Conservation (phyloP, 805 yeast species). For the Nadsonia fulvescens region DNA sequence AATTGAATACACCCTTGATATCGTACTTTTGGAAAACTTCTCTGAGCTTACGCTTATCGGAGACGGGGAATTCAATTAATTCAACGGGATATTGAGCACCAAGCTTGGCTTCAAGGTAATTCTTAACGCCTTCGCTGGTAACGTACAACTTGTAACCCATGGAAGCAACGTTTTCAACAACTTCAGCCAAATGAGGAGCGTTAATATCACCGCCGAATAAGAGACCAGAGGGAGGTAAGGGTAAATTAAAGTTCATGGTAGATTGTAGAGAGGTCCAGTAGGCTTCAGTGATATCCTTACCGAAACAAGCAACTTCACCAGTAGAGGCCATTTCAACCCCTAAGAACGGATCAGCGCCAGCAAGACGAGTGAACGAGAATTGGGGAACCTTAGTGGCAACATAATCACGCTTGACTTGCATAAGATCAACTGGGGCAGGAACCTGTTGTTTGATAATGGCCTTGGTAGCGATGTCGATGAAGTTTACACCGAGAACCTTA, state of each 20-base stretch:
- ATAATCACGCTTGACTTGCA: conserved; percentile 55
- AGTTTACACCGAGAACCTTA: conserved; percentile 85
- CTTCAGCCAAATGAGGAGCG: conserved; percentile 50
- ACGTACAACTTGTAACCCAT: conserved; percentile 72
- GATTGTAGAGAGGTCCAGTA: conserved; percentile 97
- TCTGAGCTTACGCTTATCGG: conserved; percentile 82
- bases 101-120: conserved; percentile 34
- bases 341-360: conserved; percentile 97
- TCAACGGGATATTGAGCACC: conserved; percentile 26
- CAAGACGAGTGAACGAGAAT: conserved; percentile 92
- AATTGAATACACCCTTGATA: conserved; percentile 75
- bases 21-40: conserved; percentile 82
- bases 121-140: conserved; percentile 58
- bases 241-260: conserved; percentile 91
- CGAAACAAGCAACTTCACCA: conserved; percentile 97
- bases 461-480: conserved; percentile 85
- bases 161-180: conserved; percentile 49
- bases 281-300: conserved; percentile 68
- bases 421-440: conserved; percentile 67
- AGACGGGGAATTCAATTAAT: conserved; percentile 77
- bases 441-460: conserved; percentile 57
- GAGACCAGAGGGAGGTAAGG: conserved; percentile 76
- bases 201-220: conserved; percentile 87
- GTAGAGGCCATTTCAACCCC: conserved; percentile 99
- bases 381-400: conserved; percentile 98